phyloP scores from a whole-genome alignment of 306 rosid species.

The Vigna angularis region DNA sequence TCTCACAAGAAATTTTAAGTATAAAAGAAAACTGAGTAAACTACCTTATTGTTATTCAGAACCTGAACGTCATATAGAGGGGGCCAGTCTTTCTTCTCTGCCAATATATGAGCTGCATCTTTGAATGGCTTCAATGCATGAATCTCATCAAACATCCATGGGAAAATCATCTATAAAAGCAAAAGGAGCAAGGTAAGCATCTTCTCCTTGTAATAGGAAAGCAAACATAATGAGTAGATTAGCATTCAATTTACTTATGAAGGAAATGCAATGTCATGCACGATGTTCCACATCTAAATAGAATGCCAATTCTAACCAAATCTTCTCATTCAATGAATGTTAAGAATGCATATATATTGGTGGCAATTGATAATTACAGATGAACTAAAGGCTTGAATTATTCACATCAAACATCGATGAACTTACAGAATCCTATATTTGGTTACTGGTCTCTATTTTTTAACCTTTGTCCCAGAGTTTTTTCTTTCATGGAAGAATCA shows the following conservation, averaged over 20 bases:
- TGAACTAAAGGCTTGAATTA: conserved; percentile 18
- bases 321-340: no score
- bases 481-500: conserved; percentile 1
- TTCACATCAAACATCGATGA: not conserved
- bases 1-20: not conserved
- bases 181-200: conserved; percentile 31
- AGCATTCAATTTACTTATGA: conserved; percentile 22
- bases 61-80: conserved; percentile 64
- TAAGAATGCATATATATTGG: not conserved
- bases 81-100: conserved; percentile 91
- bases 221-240: conserved; percentile 17
- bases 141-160: conserved; percentile 98
- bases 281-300: not conserved
- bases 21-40: conserved; percentile 10
- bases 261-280: not conserved
- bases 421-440: not conserved
- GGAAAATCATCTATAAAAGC: conserved; percentile 81
- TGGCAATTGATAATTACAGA: not conserved
- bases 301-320: not conserved
- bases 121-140: conserved; percentile 78
- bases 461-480: not conserved
- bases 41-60: conserved; percentile 81
- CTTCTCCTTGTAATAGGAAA: conserved; percentile 21
- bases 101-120: conserved; percentile 76
- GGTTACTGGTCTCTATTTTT: not conserved